phyloP scores from a whole-genome alignment of 148 eudicot species.

The Amaranthus palmeri region DNA sequence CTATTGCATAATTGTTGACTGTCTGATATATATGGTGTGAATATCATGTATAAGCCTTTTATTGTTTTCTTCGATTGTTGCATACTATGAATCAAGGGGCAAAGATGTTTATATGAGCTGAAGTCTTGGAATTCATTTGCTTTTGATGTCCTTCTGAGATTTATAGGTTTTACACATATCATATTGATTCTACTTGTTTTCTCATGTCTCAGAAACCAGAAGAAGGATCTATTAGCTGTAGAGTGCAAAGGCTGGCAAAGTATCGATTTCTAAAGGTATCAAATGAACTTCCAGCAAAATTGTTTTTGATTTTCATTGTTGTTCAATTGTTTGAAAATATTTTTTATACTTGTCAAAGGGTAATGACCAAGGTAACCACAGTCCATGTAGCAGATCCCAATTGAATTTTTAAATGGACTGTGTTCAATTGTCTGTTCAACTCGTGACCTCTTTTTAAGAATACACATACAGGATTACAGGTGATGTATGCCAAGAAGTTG shows the following conservation, averaged over 20 bases:
- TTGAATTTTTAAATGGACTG: background rate
- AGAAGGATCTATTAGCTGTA: constrained; percentile 89
- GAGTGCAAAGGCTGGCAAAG: constrained; percentile 95
- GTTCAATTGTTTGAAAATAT: background rate
- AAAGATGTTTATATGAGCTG: background rate
- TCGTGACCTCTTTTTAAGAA: background rate
- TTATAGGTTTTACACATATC: constrained; percentile 9
- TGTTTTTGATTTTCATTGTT: background rate
- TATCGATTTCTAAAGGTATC: constrained; percentile 91
- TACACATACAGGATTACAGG: background rate
- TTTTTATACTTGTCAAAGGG: background rate
- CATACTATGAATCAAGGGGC: background rate
- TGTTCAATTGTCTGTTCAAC: background rate
- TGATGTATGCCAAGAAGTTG: background rate
- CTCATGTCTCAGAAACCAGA: constrained; percentile 70
- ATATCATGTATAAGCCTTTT: background rate
- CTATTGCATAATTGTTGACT: background rate
- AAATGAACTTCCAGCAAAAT: background rate
- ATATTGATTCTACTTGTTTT: background rate
- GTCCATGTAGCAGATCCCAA: background rate
- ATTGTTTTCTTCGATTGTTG: background rate
- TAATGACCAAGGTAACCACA: background rate
- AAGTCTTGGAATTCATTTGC: background rate
- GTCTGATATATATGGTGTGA: background rate
- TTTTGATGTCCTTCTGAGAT: background rate